A percentile compares a stretch with the other conserved stretches of the same genome.
Evolutionary conservation across 768 basidiomycete species (phyloP).

Genomic region (Lanmaoa rubissima): DNA sequence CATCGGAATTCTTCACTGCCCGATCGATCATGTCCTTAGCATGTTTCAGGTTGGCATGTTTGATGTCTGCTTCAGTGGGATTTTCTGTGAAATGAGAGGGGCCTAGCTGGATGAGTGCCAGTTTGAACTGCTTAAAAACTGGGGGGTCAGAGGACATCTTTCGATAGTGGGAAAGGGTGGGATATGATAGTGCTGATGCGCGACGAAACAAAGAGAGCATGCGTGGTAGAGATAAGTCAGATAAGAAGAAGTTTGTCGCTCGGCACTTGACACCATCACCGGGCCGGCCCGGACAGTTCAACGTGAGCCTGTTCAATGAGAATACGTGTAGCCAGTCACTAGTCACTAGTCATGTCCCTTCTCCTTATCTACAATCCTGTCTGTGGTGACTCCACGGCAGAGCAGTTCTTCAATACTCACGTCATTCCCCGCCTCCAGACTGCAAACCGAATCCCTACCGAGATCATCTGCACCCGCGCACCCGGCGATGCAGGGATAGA

Average conservation of each 20-base stretch:
- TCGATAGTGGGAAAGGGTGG: slow-evolving; percentile 1
- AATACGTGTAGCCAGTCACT: too few relatives aligned
- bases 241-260: not conserved
- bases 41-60: slow-evolving; percentile 76
- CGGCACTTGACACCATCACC: not conserved
- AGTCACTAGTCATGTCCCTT: slow-evolving; percentile 39
- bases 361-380: slow-evolving; percentile 76
- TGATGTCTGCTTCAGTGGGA: slow-evolving; percentile 39
- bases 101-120: slow-evolving; percentile 90
- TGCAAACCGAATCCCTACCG: slow-evolving; percentile 31
- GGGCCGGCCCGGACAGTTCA: not conserved
- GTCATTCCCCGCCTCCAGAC: slow-evolving; percentile 61
- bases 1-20: slow-evolving; percentile 47
- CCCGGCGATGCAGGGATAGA: slow-evolving; percentile 54
- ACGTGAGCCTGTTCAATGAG: too few relatives aligned
- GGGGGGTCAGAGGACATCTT: slow-evolving; percentile 33
- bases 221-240: not conserved
- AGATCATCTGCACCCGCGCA: slow-evolving; percentile 49
- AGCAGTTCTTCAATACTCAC: slow-evolving; percentile 52
- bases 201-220: slow-evolving; percentile 20
- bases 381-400: slow-evolving; percentile 59
- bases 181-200: not conserved
- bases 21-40: slow-evolving; percentile 77
- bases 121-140: slow-evolving; percentile 67
- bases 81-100: slow-evolving; percentile 43